phyloP scores from a whole-genome alignment of 306 rosid genomes.

The Notholithocarpus densiflorus region DNA sequence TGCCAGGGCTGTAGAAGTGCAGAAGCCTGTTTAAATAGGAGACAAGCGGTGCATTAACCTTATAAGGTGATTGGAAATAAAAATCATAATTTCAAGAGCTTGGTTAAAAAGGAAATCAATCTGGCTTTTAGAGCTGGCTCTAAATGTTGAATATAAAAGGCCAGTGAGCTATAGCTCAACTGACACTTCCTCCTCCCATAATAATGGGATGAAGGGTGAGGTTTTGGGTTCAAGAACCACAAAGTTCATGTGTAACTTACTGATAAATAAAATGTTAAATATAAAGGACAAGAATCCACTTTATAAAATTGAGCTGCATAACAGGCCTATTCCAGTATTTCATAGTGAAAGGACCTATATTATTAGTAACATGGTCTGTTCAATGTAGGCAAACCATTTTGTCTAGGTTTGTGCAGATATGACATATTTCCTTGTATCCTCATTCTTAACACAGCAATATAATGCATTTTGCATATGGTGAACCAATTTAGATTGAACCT shows the following conservation, averaged over 20 bases:
- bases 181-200: too few relatives aligned
- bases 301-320: neutral
- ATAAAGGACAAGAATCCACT: neutral
- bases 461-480: neutral
- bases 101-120: neutral
- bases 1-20: neutral
- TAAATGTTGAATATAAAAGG: neutral
- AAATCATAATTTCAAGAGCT: neutral
- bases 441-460: neutral
- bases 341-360: neutral
- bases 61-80: neutral
- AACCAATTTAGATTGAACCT: neutral
- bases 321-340: neutral
- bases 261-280: neutral
- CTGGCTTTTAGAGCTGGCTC: neutral
- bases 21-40: neutral
- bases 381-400: neutral
- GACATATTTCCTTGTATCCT: neutral
- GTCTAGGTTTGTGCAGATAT: neutral
- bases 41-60: neutral
- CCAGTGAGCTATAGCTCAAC: too few relatives aligned
- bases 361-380: neutral
- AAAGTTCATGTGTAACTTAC: too few relatives aligned
- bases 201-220: too few relatives aligned
- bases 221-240: too few relatives aligned